Evolutionary conservation across 192 early-diverging fungal species (phyloP).

Genomic region (Coemansia sp.): DNA sequence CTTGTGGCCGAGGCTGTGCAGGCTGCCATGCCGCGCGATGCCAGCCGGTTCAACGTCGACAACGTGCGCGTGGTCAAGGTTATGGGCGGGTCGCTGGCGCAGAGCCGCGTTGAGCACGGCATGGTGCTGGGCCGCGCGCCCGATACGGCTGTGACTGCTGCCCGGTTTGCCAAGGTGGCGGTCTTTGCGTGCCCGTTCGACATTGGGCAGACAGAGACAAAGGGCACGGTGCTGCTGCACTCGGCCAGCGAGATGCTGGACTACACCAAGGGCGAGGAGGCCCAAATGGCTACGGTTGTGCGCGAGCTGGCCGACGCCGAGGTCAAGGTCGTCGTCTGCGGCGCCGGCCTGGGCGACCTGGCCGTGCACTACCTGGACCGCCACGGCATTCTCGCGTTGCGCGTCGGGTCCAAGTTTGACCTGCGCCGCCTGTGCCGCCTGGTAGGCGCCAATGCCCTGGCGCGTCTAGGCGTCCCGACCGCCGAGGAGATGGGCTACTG

Average conservation of each 20-base stretch:
- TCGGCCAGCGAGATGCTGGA: conserved; percentile 95
- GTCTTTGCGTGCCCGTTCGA: conserved; percentile 94
- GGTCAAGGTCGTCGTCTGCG: conserved; percentile 89
- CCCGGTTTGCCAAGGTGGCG: conserved; percentile 86
- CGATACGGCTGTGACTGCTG: conserved; percentile 69
- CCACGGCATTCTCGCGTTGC: conserved; percentile 82
- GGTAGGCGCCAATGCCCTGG: conserved; percentile 85
- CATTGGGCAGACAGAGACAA: conserved; percentile 93
- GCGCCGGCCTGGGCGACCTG: conserved; percentile 85
- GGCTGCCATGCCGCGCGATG: conserved; percentile 80
- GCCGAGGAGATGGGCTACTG: conserved; percentile 98
- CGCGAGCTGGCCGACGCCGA: conserved; percentile 88
- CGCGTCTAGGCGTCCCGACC: conserved; percentile 88
- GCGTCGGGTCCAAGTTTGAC: conserved; percentile 94
- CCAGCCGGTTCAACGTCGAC: conserved; percentile 91
- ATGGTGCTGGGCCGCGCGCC: conserved; percentile 97
- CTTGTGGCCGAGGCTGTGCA: conserved; percentile 82
- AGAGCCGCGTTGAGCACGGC: conserved; percentile 86
- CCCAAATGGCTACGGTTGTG: conserved; percentile 79
- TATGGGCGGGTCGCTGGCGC: conserved; percentile 84
- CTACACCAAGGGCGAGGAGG: conserved; percentile 95
- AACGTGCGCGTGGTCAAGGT: conserved; percentile 96
- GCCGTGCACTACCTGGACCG: conserved; percentile 95
- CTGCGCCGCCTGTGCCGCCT: conserved; percentile 91
- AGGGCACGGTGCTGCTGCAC: conserved; percentile 97